Percentiles rank a stretch among this genome's conserved stretches.
These are phyloP conservation scores for Arachnomyces sp. DNA, from an alignment of 2,329 filamentous ascomycete species.

Conservation along the genomic window DNA sequence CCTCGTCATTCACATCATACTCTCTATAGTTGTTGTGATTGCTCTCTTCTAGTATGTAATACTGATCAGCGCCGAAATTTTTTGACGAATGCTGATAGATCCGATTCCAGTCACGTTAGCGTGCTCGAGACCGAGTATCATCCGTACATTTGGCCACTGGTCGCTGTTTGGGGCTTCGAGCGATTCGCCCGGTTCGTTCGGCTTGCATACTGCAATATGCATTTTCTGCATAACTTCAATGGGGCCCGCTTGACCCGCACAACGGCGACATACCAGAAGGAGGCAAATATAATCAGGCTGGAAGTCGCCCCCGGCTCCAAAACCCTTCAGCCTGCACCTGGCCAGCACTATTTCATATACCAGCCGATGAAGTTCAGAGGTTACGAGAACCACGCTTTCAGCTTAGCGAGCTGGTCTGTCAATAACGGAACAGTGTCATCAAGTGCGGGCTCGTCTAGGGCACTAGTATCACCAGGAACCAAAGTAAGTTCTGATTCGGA, in stretches of 20 bases:
- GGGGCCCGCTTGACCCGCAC: constrained; percentile 23
- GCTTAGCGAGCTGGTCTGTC: constrained; percentile 20
- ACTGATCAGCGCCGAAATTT: neutral
- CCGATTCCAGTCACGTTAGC: constrained; percentile 36
- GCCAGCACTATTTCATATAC: constrained; percentile 44
- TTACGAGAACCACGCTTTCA: constrained; percentile 46
- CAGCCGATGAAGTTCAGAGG: constrained; percentile 30
- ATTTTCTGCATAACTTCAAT: constrained; percentile 14
- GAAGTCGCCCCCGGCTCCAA: constrained; percentile 29
- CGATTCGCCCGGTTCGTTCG: constrained; percentile 33
- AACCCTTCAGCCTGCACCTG: constrained; percentile 28
- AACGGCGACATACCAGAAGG: constrained; percentile 30
- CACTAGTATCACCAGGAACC: too few species aligned
- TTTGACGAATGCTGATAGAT: neutral
- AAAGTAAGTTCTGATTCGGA: too few species aligned
- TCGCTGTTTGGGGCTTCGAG: constrained; percentile 42
- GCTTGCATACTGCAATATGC: constrained; percentile 35
- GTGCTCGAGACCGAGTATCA: constrained; percentile 40
- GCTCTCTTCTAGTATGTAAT: constrained; percentile 36
- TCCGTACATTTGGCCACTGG: constrained; percentile 41
- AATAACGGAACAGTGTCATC: too few species aligned
- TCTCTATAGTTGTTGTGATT: constrained; percentile 33
- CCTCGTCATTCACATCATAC: constrained; percentile 28
- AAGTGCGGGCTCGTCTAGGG: too few species aligned
- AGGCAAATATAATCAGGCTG: constrained; percentile 36